Evolutionary conservation across 2,329 filamentous ascomycete species (phyloP), one percentile per base, ranked within the genome.

Genomic region (Diplocarpon rosae): DNA sequence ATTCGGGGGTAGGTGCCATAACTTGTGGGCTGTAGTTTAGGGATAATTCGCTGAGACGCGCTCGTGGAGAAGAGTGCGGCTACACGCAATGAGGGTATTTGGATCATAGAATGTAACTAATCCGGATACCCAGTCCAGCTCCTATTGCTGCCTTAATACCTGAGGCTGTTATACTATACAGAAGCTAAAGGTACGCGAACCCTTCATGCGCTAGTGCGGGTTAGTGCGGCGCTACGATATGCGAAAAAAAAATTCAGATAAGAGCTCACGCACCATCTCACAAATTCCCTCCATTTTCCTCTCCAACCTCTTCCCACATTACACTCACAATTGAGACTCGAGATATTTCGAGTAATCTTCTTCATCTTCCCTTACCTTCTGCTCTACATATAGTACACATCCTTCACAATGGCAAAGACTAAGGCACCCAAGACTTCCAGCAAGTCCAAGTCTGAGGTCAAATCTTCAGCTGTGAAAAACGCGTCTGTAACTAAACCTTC

Each of bases 1-100:
- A 90, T 66, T 92, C 85, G 65, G 85, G 83, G 17, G 83, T 90
- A 58, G 85, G 85, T 81, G 90, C 90, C 58, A 59, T 59, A 15
- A 31, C 45, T 35, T 32, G 15, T 37, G 2, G 12, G 27, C 24
- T 35, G 37, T 33, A 35, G 38, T 45, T 45, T 39, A 27, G 33
- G n/a, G 4, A 40, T 34, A 4, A 24, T 24, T 24, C 20, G 12
- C 16, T 39, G 32, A 14, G 36, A 32, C 13, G 10, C 14, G 9
- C 7, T 48, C 33, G 40, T 43, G 15, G 14, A 17, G 16, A 33
- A 15, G 39, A 28, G 37, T 17, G 36, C 29, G 30, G 33, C 39
- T 29, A 14, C 13, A 30, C 20, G 31, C 39, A 29, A 41, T 15
- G 30, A 28, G n/a, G 30, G 20, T 14, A 34, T 41, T 41, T 31